These are phyloP conservation scores for Phyllosticta paracitricarpa DNA, from an alignment of 2,329 filamentous ascomycete genomes.

Conservation along the genomic window DNA sequence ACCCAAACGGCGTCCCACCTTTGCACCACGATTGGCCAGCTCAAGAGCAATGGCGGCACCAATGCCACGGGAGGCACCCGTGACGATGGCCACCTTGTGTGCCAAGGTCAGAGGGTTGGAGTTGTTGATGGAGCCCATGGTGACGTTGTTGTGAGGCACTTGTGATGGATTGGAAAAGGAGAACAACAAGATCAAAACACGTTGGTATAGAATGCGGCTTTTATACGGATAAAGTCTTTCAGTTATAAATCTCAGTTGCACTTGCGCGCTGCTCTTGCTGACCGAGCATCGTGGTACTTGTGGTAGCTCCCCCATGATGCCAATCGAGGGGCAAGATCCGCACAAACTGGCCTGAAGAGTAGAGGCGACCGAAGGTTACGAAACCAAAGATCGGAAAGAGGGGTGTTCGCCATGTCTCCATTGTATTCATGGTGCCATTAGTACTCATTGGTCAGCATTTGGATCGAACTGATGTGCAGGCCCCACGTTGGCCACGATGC, in stretches of 20 bases:
- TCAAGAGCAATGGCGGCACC: slow-evolving; percentile 40
- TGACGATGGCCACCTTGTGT: slow-evolving; percentile 38
- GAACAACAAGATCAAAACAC: too few relatives aligned
- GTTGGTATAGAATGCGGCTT: background rate
- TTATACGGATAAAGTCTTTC: background rate
- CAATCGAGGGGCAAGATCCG: too few relatives aligned
- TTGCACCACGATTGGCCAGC: slow-evolving; percentile 38
- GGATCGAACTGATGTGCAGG: background rate
- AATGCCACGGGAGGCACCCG: slow-evolving; percentile 41
- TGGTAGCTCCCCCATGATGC: too few relatives aligned
- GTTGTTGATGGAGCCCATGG: background rate
- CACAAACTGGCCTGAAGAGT: too few relatives aligned
- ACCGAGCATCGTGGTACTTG: too few relatives aligned
- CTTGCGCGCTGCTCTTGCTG: too few relatives aligned
- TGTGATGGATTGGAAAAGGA: background rate
- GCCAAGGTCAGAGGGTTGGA: slow-evolving; percentile 13
- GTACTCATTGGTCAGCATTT: background rate
- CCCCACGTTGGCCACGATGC: background rate
- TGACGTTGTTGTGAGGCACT: background rate
- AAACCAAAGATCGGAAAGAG: too few relatives aligned
- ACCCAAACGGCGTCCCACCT: slow-evolving; percentile 16
- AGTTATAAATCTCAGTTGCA: background rate
- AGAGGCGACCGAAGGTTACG: too few relatives aligned
- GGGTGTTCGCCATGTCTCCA: too few relatives aligned
- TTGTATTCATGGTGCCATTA: too few relatives aligned